Evolutionary conservation across 2,329 filamentous ascomycete species (phyloP), one percentile per base, ranked within the genome.

Genomic region (Sordariomycetes sp.): DNA sequence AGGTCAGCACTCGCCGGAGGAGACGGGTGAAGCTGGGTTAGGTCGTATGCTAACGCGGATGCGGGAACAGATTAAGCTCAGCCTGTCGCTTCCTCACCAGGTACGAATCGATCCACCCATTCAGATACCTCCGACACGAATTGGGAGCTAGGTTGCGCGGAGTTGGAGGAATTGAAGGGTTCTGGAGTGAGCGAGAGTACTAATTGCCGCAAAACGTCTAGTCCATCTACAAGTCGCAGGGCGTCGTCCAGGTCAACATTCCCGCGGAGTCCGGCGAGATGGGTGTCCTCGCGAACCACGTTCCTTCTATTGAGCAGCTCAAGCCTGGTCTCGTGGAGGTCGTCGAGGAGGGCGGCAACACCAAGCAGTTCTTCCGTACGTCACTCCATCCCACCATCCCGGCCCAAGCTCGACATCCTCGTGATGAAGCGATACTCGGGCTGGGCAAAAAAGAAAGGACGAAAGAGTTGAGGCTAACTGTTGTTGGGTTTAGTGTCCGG

Each of bases 281-380:
- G 94, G 94, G 94, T 87, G 87, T 99, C 68, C 87, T 99, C 71
- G 94, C 94, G 73, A 95, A 94, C 82, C 94, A 99, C 84, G 94
- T 99, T 68, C 91, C 94, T 63, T 90, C 91, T 61, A 97, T 99
- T 70, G 94, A 99, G 82, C 94, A 99, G 81, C 82, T 99, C 75
- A 96, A 95, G 84, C 91, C 94, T 61, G 94, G 94, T 69, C 77
- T 97, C 65, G 82, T 99, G 65, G 92, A 97, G 81, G 81, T 99
- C 70, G 84, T 97, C 65, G 92, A 97, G 81, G 94, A 99, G 82
- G 82, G 77, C 69, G 89, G 90, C 69, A 80, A 79, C 70, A 78
- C 73, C 87, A 99, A 99, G 85, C 89, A 95, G 77, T 99, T 94
- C 80, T 99, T 99, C 87, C 82, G 91, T 96, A 89, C 67, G 56